These are phyloP conservation scores for Pichia kluyveri DNA, from an alignment of 805 yeast species.

Conservation along the genomic window DNA sequence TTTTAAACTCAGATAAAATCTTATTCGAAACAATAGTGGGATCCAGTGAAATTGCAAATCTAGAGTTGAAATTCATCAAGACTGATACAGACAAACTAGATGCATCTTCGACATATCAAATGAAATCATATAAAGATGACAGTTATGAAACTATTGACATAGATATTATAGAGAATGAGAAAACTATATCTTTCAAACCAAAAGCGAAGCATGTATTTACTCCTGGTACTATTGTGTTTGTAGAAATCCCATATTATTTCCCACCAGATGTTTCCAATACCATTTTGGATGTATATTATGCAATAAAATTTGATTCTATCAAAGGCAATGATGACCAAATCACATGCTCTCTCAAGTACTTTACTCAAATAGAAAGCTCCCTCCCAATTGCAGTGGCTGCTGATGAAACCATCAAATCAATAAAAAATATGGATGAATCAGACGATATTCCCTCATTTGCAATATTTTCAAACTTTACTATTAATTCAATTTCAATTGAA, in stretches of 20 bases:
- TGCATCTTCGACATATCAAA: conserved; percentile 10
- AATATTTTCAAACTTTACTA: conserved; percentile 58
- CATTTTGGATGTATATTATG: conserved; percentile 15
- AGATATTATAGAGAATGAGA: conserved; percentile 9
- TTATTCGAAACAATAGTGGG: conserved; percentile 16
- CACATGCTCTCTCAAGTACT: conserved; percentile 10
- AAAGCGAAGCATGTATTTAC: conserved; percentile 1
- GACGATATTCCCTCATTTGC: not conserved
- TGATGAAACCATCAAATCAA: conserved; percentile 61
- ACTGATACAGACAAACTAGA: conserved; percentile 23
- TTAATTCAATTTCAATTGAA: conserved; percentile 45
- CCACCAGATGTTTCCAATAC: conserved; percentile 28
- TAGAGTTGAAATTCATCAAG: conserved; percentile 16
- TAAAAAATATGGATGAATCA: not conserved
- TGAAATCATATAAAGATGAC: conserved; percentile 2
- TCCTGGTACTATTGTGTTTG: conserved; percentile 5
- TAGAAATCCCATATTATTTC: conserved; percentile 26
- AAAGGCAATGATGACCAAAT: conserved; percentile 9
- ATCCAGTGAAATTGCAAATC: conserved; percentile 9
- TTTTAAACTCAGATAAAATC: conserved; percentile 22
- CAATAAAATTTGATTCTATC: conserved; percentile 9
- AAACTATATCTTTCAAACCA: conserved; percentile 12
- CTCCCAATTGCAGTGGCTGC: conserved; percentile 66
- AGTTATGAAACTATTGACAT: conserved; percentile 8
- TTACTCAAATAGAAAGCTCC: conserved; percentile 37